Base-by-base conservation (phyloP, 257 asterid genomes). In the Solanum microdontum region DNA sequence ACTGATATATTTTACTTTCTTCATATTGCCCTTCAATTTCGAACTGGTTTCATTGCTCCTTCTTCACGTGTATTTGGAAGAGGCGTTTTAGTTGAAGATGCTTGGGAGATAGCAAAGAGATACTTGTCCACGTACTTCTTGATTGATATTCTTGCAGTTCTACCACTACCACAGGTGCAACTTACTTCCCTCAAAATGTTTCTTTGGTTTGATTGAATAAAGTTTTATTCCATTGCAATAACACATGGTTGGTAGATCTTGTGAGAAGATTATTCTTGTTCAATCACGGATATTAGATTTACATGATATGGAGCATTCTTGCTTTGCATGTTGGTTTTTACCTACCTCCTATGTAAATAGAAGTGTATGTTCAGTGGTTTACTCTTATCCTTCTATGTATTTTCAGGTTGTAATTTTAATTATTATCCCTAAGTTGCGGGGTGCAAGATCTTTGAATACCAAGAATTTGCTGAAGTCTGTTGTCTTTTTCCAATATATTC, bases 31-130 rank as follows among this genome's bases (percentile, higher is more conserved):
- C 95, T 97, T 83, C 98, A 96, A 87, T 96, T 97, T 74, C 99
- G 94, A 51, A 96, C 99, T 40, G 98, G 99, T 62, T 96, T 97
- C 88, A 96, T 97, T 86, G 98, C 98, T 83, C 99, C 99, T 84
- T 92, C 95, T 72, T 96, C 99, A 1, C 98, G 99, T 84, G 99
- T 96, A 83, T 96, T 97, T 88, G 99, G 99, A 89, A 93, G 99
- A 94, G 99, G 99, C 9, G 98, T 94, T 92, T 90, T 97, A 82
- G 98, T 97, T 84, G 95, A 97, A 90, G 97, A 97, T 90, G 91
- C 98, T 21, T 93, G 99, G 98, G 95, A 90, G 90, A 96, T 97
- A 72, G 98, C 99, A 82, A 95, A 93, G 93, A 92, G 98, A 93
- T 97, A 97, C 90, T 89, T 97, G 87, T 89, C 98, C 33, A 93